Evolutionary conservation across 1,139 yeast species (phyloP).

Genomic region (Trichomonascaceae sp.): DNA sequence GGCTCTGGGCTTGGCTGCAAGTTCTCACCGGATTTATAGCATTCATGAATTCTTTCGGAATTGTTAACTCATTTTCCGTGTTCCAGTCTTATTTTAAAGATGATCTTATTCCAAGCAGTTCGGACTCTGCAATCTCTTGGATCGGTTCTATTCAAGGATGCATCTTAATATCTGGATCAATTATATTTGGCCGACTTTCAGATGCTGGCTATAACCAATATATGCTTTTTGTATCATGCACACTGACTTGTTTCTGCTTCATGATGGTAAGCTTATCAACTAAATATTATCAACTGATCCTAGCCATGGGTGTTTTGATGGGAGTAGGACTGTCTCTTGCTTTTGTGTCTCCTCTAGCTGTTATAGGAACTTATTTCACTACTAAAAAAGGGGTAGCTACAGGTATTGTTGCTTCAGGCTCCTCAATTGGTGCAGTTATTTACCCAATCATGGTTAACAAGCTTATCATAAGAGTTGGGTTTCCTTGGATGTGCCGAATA

Average conservation of each 20-base stretch:
- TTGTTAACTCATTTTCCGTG: conserved; percentile 55
- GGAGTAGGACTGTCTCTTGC: conserved; percentile 43
- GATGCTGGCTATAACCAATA: conserved; percentile 35
- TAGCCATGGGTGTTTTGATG: conserved; percentile 49
- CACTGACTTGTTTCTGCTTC: conserved; percentile 38
- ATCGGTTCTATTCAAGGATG: conserved; percentile 24
- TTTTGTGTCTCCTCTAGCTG: conserved; percentile 36
- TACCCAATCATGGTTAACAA: conserved; percentile 29
- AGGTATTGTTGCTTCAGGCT: conserved; percentile 53
- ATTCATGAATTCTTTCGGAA: conserved; percentile 49
- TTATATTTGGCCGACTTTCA: conserved; percentile 34
- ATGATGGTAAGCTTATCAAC: conserved; percentile 48
- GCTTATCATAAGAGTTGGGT: conserved; percentile 29
- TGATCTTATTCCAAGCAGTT: conserved; percentile 39
- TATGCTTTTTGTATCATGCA: conserved; percentile 40
- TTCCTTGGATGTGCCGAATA: conserved; percentile 31
- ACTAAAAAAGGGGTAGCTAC: conserved; percentile 48
- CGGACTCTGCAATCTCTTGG: conserved; percentile 29
- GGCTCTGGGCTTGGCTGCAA: conserved; percentile 29
- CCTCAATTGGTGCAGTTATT: conserved; percentile 42
- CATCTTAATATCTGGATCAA: conserved; percentile 47
- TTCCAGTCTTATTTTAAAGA: conserved; percentile 51
- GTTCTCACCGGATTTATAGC: conserved; percentile 41
- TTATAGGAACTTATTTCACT: conserved; percentile 45
- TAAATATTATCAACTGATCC: conserved; percentile 47